Base-by-base conservation (phyloP, 768 basidiomycete genomes). In the Panaeolus papilionaceus region DNA sequence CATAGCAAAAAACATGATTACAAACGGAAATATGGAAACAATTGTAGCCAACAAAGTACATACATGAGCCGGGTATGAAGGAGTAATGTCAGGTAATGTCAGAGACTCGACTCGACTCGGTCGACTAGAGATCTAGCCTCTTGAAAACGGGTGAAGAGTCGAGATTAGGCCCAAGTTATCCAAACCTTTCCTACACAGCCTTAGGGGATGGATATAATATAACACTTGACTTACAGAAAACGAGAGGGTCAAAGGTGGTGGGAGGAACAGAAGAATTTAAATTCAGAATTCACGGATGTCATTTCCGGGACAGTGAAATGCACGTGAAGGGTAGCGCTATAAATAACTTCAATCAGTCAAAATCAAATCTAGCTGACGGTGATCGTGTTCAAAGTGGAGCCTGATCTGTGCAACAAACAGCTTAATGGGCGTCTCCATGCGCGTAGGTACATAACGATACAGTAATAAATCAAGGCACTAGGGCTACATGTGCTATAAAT, bases 231-330 rank as follows among this genome's bases (percentile, higher is more conserved):
- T 37, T 58, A 58, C 54, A 58, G 47, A 16, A 7, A 14, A 33
- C 6, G 23, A 9, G 23, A 51, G 14, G 54, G 33, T 16, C 54
- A 28, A 10, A 58, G 26, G 54, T 58, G 26, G 54, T 58, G 54
- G 54, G 54, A 58, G 54, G 54, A n/a, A 58, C 54, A 58, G 54
- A 58, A 16, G 39, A 38, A 58, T 65, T 33, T 5, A 1, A 38
- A 58, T 61, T 33, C 33, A 33, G 40, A 5, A 20, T 23, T 23
- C 23, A 33, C 42, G 45, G 47, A 66, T 40, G 8, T n/a, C 47
- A 45, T 37, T 28, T 58, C 47, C n/a, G 44, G 23, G n/a, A 38
- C 23, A 44, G 23, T 40, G 16, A 42, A 44, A 58, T 58, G 54
- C 54, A 58, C 54, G 54, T 58, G 54, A 58, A 37, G 54, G 8